Conservation (phyloP, 2,329 filamentous ascomycete genomes). For the Diaporthe caulivora region DNA sequence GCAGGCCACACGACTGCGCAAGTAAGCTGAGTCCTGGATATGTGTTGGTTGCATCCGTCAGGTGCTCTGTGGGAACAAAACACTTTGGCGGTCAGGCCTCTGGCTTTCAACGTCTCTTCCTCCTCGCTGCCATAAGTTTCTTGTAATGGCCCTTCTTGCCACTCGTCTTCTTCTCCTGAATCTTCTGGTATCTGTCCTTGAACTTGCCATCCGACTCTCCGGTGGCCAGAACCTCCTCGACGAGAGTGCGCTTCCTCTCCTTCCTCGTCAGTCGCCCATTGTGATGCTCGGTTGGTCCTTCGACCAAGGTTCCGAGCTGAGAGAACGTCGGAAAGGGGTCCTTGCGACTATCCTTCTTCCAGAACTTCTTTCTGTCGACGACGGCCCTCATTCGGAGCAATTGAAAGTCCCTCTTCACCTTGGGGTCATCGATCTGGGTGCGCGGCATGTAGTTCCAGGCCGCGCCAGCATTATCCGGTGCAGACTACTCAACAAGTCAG, state of each 20-base stretch:
- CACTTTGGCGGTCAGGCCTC: not conserved
- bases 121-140: slow-evolving; percentile 68
- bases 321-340: slow-evolving; percentile 83
- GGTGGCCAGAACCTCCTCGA: slow-evolving; percentile 83
- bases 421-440: slow-evolving; percentile 80
- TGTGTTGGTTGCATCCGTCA: not conserved
- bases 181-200: slow-evolving; percentile 87
- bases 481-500: slow-evolving; percentile 47
- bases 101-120: slow-evolving; percentile 44
- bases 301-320: slow-evolving; percentile 88
- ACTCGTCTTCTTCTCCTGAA: slow-evolving; percentile 84
- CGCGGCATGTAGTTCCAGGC: slow-evolving; percentile 91
- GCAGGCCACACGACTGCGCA: not conserved
- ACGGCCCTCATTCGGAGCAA: slow-evolving; percentile 90
- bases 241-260: slow-evolving; percentile 87
- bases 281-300: slow-evolving; percentile 90
- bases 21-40: not conserved
- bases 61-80: slow-evolving; percentile 22
- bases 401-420: slow-evolving; percentile 90
- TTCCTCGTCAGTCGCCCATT: slow-evolving; percentile 85
- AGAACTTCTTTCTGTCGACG: slow-evolving; percentile 88
- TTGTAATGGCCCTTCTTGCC: slow-evolving; percentile 94
- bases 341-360: slow-evolving; percentile 86
- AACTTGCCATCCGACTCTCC: slow-evolving; percentile 78
- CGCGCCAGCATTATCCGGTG: slow-evolving; percentile 74